A percentile compares a stretch with the other conserved stretches of the same genome.
These are phyloP conservation scores for Solanum pimpinellifolium DNA, from an alignment of 257 asterid species.

Conservation along the genomic window DNA sequence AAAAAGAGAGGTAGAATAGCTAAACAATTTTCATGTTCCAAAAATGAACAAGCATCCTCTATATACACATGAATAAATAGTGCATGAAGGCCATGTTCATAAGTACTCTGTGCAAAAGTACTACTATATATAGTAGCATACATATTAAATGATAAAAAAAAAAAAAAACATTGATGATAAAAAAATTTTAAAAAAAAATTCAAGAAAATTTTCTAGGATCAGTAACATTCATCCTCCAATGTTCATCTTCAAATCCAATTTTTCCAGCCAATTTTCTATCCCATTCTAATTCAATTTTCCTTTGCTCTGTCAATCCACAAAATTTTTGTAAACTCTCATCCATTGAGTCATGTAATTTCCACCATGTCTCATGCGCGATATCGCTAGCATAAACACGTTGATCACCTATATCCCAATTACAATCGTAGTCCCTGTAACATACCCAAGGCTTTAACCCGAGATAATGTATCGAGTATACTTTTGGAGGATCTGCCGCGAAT, in stretches of 20 bases:
- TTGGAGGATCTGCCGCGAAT: slow-evolving; percentile 27
- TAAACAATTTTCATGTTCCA: not conserved
- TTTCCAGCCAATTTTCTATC: slow-evolving; percentile 14
- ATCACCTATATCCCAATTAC: slow-evolving; percentile 23
- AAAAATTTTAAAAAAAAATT: not conserved
- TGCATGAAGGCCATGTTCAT: not conserved
- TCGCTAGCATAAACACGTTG: slow-evolving; percentile 36
- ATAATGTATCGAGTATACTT: slow-evolving; percentile 19
- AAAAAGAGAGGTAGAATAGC: not conserved
- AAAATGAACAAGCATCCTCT: not conserved
- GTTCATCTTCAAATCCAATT: slow-evolving; percentile 12
- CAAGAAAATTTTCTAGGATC: slow-evolving; percentile 18
- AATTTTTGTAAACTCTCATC: slow-evolving; percentile 8
- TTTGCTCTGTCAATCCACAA: slow-evolving; percentile 15
- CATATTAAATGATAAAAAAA: not conserved
- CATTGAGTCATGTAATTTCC: slow-evolving; percentile 32
- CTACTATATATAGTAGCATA: not conserved
- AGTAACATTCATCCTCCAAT: slow-evolving; percentile 29
- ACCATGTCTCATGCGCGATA: slow-evolving; percentile 32
- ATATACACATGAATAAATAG: not conserved
- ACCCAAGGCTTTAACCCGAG: slow-evolving; percentile 29
- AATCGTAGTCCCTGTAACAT: slow-evolving; percentile 27
- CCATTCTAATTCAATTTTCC: slow-evolving; percentile 19
- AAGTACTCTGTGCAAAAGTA: not conserved
- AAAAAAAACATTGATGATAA: not conserved